Evolutionary conservation across 208 protist species (phyloP), one percentile per base, ranked within the genome.

Genomic region (Trypanosomatidae sp.): DNA sequence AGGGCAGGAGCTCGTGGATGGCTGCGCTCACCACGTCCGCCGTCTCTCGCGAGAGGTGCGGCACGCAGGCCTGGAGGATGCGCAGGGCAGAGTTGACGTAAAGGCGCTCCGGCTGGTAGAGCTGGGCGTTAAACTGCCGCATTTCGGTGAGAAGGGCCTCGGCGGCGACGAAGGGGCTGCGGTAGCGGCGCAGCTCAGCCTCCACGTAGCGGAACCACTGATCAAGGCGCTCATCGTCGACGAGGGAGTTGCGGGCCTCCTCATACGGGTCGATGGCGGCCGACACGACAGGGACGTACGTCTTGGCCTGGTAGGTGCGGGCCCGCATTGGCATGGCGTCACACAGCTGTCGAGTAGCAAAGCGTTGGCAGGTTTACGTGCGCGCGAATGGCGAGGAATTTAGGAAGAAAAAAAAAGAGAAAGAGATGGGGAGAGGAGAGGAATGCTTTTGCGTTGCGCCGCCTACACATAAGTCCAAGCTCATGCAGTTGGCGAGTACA

Each of bases 151-250:
- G 69, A 8, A 97, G 71, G 12, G 89, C 83, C 67, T 97, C 92
- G 8, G 92, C 89, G 30, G 92, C 92, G 4, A 97, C 75, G 62
- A 97, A 94, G 17, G 91, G 91, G 55, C 92, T 97, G 46, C 84
- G 82, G 67, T 93, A 82, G 46, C 74, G 75, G 2, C 62, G 69
- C 69, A 97, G 81, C 65, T 89, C 89, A 9, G 69, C 76, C 36
- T 91, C 74, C 30, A 97, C 83, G 68, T 87, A 82, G 44, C 52
- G 70, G 47, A 92, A 65, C 90, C 92, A 97, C 46, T 64, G 73
- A 30, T 84, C 76, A 0, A 93, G 74, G 19, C 74, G 73, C 49
- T 78, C 74, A 71, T 80, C 55, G 58, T 94, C 88, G 17, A 83
- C 76, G 33, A 83, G 77, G 22, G 65, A 74, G 66, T 50, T 62